phyloP scores from a whole-genome alignment of 805 yeast species.

The Kuraishia capsulata region DNA sequence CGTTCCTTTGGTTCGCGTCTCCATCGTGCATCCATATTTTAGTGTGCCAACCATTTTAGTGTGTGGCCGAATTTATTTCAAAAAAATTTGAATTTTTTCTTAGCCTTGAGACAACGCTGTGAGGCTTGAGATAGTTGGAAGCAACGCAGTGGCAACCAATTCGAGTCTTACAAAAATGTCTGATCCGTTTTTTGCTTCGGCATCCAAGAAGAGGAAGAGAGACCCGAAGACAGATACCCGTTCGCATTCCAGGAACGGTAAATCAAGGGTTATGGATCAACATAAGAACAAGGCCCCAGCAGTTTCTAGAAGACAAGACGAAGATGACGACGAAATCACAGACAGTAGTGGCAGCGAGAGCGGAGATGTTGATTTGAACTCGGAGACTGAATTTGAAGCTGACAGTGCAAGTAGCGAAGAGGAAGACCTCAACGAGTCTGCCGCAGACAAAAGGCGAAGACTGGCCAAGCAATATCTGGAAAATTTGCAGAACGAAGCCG shows the following conservation, averaged over 20 bases:
- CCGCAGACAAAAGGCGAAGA: conserved; percentile 90
- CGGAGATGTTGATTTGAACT: conserved; percentile 35
- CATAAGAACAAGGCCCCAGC: conserved; percentile 8
- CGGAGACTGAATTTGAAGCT: conserved; percentile 15
- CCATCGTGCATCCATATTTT: no score
- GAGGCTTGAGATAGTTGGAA: no score
- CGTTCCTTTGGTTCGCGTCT: no score
- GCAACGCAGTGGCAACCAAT: no score
- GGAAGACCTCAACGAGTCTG: conserved; percentile 60
- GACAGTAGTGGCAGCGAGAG: conserved; percentile 31
- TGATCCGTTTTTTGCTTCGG: conserved; percentile 58
- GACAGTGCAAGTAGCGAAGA: conserved; percentile 46
- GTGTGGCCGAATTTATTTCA: no score
- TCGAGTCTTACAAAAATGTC: no score
- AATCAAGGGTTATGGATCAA: conserved; percentile 12
- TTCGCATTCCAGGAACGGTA: conserved; percentile 6
- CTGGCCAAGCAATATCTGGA: conserved; percentile 89
- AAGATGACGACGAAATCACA: conserved; percentile 47
- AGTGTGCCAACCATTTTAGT: no score
- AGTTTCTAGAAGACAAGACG: conserved; percentile 6
- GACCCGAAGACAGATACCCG: conserved; percentile 15
- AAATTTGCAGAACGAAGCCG: conserved; percentile 51
- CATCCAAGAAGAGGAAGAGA: conserved; percentile 41
- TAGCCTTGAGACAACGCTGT: background rate
- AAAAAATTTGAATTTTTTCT: background rate